Percentiles rank a stretch among this genome's conserved stretches.
Evolutionary conservation across 1,284 basidiomycete genomes (phyloP).

Genomic region (Trichosporon asahii): DNA sequence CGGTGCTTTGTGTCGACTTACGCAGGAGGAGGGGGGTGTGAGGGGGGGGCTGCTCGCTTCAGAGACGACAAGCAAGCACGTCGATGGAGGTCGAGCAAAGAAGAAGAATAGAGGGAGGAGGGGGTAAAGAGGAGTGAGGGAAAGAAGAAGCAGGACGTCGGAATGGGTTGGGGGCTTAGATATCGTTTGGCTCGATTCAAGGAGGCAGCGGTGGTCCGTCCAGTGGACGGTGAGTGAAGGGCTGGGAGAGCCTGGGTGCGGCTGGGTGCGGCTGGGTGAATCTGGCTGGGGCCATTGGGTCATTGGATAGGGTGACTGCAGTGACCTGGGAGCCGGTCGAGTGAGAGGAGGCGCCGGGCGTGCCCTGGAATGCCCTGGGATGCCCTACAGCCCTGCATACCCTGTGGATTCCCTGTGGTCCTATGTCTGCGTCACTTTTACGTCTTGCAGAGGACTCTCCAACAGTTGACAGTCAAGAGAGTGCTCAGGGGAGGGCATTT

Average conservation of each 20-base stretch:
- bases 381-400: too few relatives aligned
- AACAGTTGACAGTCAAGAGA: background rate
- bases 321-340: too few relatives aligned
- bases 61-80: background rate
- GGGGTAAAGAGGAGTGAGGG: background rate
- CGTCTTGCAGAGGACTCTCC: background rate
- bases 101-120: background rate
- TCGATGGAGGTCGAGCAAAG: background rate
- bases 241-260: background rate
- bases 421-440: conserved; percentile 4
- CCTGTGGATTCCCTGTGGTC: background rate
- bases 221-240: background rate
- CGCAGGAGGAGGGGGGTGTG: background rate
- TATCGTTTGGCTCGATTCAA: background rate
- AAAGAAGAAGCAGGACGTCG: background rate
- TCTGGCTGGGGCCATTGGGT: too few relatives aligned
- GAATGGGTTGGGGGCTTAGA: background rate
- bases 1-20: background rate
- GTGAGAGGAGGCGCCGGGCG: background rate
- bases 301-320: too few relatives aligned
- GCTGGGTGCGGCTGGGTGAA: background rate
- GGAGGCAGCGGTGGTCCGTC: background rate
- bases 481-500: background rate
- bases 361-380: background rate
- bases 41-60: background rate